phyloP scores from a whole-genome alignment of 345 rosid genomes.

The Draba incana region DNA sequence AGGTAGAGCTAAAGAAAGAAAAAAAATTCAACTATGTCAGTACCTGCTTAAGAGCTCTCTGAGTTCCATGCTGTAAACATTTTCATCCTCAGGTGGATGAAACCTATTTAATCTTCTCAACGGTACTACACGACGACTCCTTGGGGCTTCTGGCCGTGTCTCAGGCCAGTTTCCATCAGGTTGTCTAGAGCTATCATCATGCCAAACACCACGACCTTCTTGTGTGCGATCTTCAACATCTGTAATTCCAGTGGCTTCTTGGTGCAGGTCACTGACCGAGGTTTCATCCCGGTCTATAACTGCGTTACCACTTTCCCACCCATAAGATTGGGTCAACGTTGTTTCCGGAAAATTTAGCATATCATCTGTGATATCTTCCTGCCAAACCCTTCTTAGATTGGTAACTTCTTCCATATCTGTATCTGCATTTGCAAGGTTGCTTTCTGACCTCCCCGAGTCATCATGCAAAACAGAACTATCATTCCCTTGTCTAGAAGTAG shows the following conservation, averaged over 20 bases:
- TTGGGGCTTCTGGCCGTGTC: slow-evolving; percentile 61
- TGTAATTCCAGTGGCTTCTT: slow-evolving; percentile 52
- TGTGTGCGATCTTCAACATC: slow-evolving; percentile 51
- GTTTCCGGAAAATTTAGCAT: slow-evolving; percentile 58
- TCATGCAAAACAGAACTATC: slow-evolving; percentile 46
- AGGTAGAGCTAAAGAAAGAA: not conserved
- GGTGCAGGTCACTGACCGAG: slow-evolving; percentile 59
- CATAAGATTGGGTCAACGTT: slow-evolving; percentile 47
- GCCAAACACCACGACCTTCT: slow-evolving; percentile 64
- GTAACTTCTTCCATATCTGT: slow-evolving; percentile 59
- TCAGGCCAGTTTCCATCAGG: slow-evolving; percentile 64
- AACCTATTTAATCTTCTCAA: slow-evolving; percentile 84
- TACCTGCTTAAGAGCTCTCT: slow-evolving; percentile 98
- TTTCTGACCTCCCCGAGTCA: slow-evolving; percentile 49
- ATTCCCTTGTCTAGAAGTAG: slow-evolving; percentile 51
- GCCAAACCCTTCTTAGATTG: slow-evolving; percentile 54
- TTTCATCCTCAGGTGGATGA: slow-evolving; percentile 94
- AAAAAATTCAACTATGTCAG: slow-evolving; percentile 4
- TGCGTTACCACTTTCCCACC: slow-evolving; percentile 47
- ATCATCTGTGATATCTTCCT: slow-evolving; percentile 50
- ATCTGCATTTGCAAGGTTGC: slow-evolving; percentile 44
- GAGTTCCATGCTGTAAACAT: slow-evolving; percentile 95
- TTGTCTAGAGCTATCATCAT: slow-evolving; percentile 56
- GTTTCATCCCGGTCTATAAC: slow-evolving; percentile 60
- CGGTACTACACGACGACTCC: slow-evolving; percentile 64